Evolutionary conservation across 352 stramenopile genomes (phyloP).

Genomic region (Phytophthora crassamura): DNA sequence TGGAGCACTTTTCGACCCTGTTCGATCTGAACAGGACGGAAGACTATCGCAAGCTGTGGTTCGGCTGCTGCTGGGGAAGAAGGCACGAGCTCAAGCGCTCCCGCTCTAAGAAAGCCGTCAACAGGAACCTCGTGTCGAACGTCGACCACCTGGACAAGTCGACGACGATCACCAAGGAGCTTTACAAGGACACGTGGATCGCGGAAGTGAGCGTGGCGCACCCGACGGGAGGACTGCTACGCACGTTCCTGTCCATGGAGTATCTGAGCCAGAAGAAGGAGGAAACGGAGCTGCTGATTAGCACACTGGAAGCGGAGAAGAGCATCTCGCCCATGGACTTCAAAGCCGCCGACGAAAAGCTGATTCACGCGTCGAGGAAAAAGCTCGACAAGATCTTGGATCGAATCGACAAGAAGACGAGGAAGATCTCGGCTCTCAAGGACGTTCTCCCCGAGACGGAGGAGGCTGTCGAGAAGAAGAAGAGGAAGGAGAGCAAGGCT

Average conservation of each 20-base stretch:
- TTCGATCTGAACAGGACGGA: slow-evolving; percentile 77
- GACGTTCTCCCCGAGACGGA: slow-evolving; percentile 27
- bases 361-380: slow-evolving; percentile 39
- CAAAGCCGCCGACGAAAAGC: slow-evolving; percentile 41
- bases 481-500: slow-evolving; percentile 7
- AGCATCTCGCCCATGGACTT: slow-evolving; percentile 24
- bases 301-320: slow-evolving; percentile 52
- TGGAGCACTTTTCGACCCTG: slow-evolving; percentile 71
- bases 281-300: slow-evolving; percentile 42
- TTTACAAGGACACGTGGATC: slow-evolving; percentile 85
- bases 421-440: slow-evolving; percentile 62
- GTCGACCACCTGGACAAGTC: slow-evolving; percentile 64
- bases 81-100: slow-evolving; percentile 51
- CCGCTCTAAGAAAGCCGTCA: slow-evolving; percentile 42
- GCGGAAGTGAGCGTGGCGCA: slow-evolving; percentile 82
- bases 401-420: slow-evolving; percentile 45
- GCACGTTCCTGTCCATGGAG: slow-evolving; percentile 69
- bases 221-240: slow-evolving; percentile 75
- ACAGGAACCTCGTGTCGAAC: slow-evolving; percentile 58
- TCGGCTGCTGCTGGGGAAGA: slow-evolving; percentile 65
- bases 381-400: slow-evolving; percentile 23
- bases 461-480: slow-evolving; percentile 38
- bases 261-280: slow-evolving; percentile 52
- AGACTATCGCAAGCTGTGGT: slow-evolving; percentile 55
- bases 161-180: slow-evolving; percentile 46